A percentile compares a stretch with the other conserved stretches of the same genome.
Evolutionary conservation across 2,329 filamentous ascomycete species (phyloP).

Genomic region (Pseudonectria buxi): DNA sequence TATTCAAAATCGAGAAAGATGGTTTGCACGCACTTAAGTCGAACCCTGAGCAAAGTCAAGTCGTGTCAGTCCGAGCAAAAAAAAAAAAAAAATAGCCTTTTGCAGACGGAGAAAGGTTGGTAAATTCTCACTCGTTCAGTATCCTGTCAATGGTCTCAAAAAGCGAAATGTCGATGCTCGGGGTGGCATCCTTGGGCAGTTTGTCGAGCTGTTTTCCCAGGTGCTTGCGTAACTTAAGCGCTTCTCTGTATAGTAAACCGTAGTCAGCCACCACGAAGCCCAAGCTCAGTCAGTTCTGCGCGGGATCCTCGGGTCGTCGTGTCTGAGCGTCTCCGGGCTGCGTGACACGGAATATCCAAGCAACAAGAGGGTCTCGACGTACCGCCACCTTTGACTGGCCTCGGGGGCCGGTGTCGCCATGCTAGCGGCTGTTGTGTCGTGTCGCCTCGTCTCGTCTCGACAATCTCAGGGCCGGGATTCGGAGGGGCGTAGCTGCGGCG

Average conservation of each 20-base stretch:
- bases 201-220: slow-evolving; percentile 38
- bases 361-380: slow-evolving; percentile 18
- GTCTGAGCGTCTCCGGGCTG: slow-evolving; percentile 3
- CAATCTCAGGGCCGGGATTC: slow-evolving; percentile 7
- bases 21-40: slow-evolving; percentile 62
- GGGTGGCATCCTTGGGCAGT: slow-evolving; percentile 30
- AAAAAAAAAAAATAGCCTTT: too few species aligned
- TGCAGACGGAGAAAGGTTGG: too few species aligned
- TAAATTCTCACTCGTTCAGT: slow-evolving; percentile 33
- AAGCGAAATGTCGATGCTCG: slow-evolving; percentile 33
- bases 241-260: slow-evolving; percentile 26
- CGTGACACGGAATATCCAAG: slow-evolving; percentile 1
- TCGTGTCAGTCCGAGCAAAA: not conserved
- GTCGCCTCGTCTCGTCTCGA: slow-evolving; percentile 5
- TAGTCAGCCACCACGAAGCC: slow-evolving; percentile 10
- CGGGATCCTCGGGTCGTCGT: too few species aligned
- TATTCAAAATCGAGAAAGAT: slow-evolving; percentile 67
- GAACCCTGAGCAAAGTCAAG: slow-evolving; percentile 45
- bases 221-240: slow-evolving; percentile 37
- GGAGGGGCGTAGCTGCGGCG: slow-evolving; percentile 7
- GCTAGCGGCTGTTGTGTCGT: slow-evolving; percentile 7
- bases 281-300: too few species aligned
- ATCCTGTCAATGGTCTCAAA: slow-evolving; percentile 38
- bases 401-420: slow-evolving; percentile 20
- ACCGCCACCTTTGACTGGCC: slow-evolving; percentile 35